A percentile compares a stretch with the other conserved stretches of the same genome.
Evolutionary conservation across 2,329 filamentous ascomycete species (phyloP).

Genomic region (Beauveria scarabaeidicola): DNA sequence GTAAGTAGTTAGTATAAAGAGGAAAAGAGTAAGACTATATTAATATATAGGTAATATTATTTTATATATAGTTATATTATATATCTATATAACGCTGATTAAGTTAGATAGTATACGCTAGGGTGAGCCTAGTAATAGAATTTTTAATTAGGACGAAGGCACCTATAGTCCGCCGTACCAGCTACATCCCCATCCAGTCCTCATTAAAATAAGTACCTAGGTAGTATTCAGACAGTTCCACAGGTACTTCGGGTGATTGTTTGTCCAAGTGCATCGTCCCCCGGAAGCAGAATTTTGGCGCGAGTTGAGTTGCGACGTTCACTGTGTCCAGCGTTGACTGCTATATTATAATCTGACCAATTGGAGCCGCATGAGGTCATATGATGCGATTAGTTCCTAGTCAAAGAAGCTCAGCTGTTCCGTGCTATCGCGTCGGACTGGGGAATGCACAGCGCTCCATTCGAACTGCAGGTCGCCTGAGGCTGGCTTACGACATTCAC

Average conservation of each 20-base stretch:
- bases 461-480: not conserved
- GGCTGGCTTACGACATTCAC: slow-evolving; percentile 59
- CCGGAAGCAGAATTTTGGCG: not conserved
- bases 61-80: too few species aligned
- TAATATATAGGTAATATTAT: too few species aligned
- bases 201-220: not conserved
- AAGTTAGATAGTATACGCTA: too few species aligned
- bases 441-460: not conserved
- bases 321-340: not conserved
- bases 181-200: not conserved
- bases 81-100: too few species aligned
- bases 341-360: not conserved
- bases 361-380: not conserved
- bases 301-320: not conserved
- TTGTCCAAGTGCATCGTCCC: not conserved
- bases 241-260: too few species aligned
- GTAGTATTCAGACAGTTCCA: too few species aligned
- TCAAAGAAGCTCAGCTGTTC: not conserved
- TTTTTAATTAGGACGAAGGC: too few species aligned
- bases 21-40: too few species aligned
- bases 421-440: not conserved
- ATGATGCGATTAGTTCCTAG: not conserved
- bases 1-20: too few species aligned
- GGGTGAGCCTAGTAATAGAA: too few species aligned
- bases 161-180: too few species aligned